These are phyloP conservation scores for Volvox reticuliferus DNA, from an alignment of 139 green algal genomes.

Conservation along the genomic window DNA sequence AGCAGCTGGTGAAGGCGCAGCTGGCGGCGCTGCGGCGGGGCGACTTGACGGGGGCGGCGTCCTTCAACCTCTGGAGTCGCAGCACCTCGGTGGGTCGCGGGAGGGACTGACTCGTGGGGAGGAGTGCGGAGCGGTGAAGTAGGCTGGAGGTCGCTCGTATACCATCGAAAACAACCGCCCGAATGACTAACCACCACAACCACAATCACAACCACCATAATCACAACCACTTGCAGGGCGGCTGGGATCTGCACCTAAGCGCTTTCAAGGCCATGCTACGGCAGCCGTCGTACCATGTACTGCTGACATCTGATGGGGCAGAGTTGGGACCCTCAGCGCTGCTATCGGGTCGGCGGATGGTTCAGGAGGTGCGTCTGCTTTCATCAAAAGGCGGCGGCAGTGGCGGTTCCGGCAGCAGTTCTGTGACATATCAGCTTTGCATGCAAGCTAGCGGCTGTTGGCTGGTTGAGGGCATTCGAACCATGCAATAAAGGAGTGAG, in stretches of 20 bases:
- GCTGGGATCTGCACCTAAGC: conserved; percentile 46
- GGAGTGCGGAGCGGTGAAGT: neutral
- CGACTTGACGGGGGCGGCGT: conserved; percentile 47
- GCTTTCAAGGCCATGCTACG: conserved; percentile 48
- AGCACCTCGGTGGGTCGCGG: conserved; percentile 33
- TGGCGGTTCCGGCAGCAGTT: neutral
- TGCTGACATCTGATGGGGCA: conserved; percentile 26
- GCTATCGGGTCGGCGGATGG: conserved; percentile 45
- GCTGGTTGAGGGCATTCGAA: conserved; percentile 44
- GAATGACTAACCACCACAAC: neutral
- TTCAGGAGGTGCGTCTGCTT: conserved; percentile 57
- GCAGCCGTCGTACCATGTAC: conserved; percentile 43
- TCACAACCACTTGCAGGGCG: neutral
- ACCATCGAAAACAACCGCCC: too few relatives aligned
- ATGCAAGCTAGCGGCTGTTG: conserved; percentile 43
- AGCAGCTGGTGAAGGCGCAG: conserved; percentile 58
- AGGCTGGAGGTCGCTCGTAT: too few relatives aligned
- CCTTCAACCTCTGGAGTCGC: conserved; percentile 58
- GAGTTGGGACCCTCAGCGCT: conserved; percentile 53
- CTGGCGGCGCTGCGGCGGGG: conserved; percentile 59
- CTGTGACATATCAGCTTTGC: conserved; percentile 1
- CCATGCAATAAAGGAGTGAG: neutral
- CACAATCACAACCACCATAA: neutral
- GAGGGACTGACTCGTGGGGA: neutral
- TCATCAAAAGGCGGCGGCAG: neutral